Base-by-base conservation (phyloP, 257 asterid genomes). In the Nicotiana noctiflora region DNA sequence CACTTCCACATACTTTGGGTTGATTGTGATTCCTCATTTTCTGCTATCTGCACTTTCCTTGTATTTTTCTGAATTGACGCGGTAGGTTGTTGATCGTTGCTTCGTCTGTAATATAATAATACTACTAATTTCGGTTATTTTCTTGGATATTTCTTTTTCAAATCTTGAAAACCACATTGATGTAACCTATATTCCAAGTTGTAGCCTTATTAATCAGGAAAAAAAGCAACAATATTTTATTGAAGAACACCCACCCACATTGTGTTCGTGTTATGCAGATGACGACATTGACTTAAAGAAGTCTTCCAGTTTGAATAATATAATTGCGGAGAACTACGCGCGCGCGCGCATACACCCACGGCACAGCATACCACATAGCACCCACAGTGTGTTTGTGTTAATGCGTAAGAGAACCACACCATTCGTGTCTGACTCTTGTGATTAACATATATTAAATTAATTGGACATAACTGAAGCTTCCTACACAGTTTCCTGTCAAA, bases 391-490 rank as follows among this genome's bases (percentile, higher is more conserved):
- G 78, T 72, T 13, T 72, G 78, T 46, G 78, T 46, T 23, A 8
- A 72, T 72, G 78, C 19, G 11, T 46, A 6, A 72, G 27, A 13
- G 78, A 46, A 75, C 85, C 23, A 70, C 56, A 70, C 57, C 19
- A 15, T 21, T 37, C 44, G 55, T 67, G 76, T 37, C 91, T 92
- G 96, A 90, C 94, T 40, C 46, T 88, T 83, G 5, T 59, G 64
- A 57, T 62, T 84, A 65, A 68, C 84, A 80, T 77, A 80, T 77
- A 27, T 27, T 64, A 70, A 82, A 83, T 83, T 75, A 49, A 85
- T 88, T 81, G 67, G 70, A 76, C 76, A 76, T 57, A 11, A n/a
- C 49, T 83, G 97, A 91, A 90, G 86, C 86, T 94, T 92, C 94
- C 84, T 60, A 21, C 83, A 91, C 60, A 84, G 86, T 87, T 94